Evolutionary conservation across 2,329 filamentous ascomycete species (phyloP).

Genomic region (Pezicula radicicola): DNA sequence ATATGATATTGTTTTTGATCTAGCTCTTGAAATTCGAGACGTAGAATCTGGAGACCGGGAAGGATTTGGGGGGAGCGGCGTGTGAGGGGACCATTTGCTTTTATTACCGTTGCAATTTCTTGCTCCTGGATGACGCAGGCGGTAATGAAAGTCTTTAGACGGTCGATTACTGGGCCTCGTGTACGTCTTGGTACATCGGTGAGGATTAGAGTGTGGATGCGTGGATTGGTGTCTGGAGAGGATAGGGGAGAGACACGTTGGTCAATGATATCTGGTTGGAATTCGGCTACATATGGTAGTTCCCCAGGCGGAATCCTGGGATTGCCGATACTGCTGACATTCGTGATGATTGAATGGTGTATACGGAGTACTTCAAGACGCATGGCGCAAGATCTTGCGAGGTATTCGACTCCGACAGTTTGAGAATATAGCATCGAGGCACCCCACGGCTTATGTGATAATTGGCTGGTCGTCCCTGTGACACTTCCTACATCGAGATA

Average conservation of each 20-base stretch:
- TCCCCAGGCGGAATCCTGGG: background rate
- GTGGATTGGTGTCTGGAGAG: constrained; percentile 53
- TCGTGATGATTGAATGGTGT: constrained; percentile 60
- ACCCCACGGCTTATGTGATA: background rate
- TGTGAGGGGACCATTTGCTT: constrained; percentile 8
- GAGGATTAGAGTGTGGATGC: constrained; percentile 49
- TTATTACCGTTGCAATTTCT: constrained; percentile 32
- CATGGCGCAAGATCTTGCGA: constrained; percentile 42
- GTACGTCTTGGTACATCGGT: constrained; percentile 53
- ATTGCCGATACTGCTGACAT: constrained; percentile 38
- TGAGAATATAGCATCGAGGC: constrained; percentile 4
- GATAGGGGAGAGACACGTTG: constrained; percentile 34
- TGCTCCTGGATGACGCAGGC: constrained; percentile 47
- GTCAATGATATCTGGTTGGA: constrained; percentile 27
- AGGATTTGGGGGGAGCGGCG: constrained; percentile 41
- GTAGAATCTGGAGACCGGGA: constrained; percentile 48
- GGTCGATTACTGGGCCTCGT: constrained; percentile 44
- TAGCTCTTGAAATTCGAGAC: constrained; percentile 45
- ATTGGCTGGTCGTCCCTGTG: constrained; percentile 6
- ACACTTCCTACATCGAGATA: constrained; percentile 49
- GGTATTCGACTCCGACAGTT: background rate
- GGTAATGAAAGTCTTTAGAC: constrained; percentile 45
- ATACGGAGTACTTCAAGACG: constrained; percentile 51
- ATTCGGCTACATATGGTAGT: background rate
- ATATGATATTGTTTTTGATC: background rate